phyloP scores from a whole-genome alignment of 768 basidiomycete species.

The Podaxis mareebaensis region DNA sequence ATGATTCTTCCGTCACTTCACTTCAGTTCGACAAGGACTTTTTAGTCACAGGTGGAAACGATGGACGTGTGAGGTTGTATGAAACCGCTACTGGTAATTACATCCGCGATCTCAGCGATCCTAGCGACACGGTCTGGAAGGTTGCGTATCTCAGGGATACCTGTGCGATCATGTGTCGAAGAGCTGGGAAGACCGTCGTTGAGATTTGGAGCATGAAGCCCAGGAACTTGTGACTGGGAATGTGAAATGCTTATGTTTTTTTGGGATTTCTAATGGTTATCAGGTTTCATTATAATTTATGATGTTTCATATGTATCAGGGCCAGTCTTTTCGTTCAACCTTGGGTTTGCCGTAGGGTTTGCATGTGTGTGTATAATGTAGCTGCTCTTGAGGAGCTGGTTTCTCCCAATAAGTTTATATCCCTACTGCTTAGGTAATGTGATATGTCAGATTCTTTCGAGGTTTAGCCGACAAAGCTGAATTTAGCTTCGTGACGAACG shows the following conservation, averaged over 20 bases:
- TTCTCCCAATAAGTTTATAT: neutral
- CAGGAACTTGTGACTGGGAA: neutral
- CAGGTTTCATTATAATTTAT: neutral
- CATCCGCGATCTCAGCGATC: slow-evolving; percentile 77
- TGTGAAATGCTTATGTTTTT: neutral
- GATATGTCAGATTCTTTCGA: neutral
- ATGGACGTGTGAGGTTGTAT: slow-evolving; percentile 78
- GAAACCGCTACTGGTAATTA: slow-evolving; percentile 63
- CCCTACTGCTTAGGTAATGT: slow-evolving; percentile 5
- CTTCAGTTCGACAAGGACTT: slow-evolving; percentile 85
- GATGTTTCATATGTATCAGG: neutral
- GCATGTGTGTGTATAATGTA: neutral
- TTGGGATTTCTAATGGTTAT: neutral
- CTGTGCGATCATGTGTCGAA: slow-evolving; percentile 80
- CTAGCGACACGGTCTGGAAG: slow-evolving; percentile 86
- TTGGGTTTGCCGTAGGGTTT: neutral
- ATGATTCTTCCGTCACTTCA: slow-evolving; percentile 84
- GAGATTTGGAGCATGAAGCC: slow-evolving; percentile 82
- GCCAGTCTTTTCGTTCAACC: neutral
- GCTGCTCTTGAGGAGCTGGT: neutral
- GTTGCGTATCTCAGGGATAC: slow-evolving; percentile 64
- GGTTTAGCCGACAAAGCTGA: neutral
- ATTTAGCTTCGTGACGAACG: neutral
- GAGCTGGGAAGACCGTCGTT: slow-evolving; percentile 79
- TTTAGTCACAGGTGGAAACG: slow-evolving; percentile 83